These are phyloP conservation scores for Venustampulla echinocandica DNA, from an alignment of 495 filamentous ascomycete genomes.

Conservation along the genomic window DNA sequence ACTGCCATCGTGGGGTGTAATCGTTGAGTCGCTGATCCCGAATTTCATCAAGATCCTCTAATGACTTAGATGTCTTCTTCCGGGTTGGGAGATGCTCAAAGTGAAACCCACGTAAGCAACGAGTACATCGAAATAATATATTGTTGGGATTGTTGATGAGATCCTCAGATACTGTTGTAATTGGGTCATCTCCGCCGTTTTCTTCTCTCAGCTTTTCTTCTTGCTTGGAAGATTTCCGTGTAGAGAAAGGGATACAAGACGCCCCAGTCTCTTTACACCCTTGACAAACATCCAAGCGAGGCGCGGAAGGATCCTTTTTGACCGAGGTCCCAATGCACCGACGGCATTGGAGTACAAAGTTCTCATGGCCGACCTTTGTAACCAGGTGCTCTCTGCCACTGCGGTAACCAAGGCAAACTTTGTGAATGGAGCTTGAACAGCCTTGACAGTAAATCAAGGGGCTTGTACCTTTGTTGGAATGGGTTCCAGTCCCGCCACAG, in stretches of 20 bases:
- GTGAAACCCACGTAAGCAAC: conserved; percentile 75
- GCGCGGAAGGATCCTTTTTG: conserved; percentile 58
- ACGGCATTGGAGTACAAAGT: conserved; percentile 85
- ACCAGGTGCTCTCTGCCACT: conserved; percentile 74
- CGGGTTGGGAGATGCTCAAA: conserved; percentile 64
- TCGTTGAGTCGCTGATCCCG: conserved; percentile 45
- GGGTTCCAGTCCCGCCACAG: conserved; percentile 50
- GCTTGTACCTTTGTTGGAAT: conserved; percentile 44
- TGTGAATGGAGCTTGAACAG: conserved; percentile 76
- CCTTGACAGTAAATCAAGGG: conserved; percentile 81
- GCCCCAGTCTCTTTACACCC: conserved; percentile 51
- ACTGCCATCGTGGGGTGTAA: conserved; percentile 62
- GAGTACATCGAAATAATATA: conserved; percentile 72
- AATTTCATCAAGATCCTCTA: conserved; percentile 32
- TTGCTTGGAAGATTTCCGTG: conserved; percentile 59
- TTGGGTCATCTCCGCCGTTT: conserved; percentile 70
- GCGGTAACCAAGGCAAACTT: conserved; percentile 68
- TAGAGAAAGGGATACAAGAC: conserved; percentile 60
- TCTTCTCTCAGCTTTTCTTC: conserved; percentile 73
- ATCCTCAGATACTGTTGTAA: conserved; percentile 48
- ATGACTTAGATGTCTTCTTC: conserved; percentile 23
- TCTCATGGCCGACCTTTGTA: conserved; percentile 70
- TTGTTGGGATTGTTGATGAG: conserved; percentile 67
- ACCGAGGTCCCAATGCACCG: conserved; percentile 62
- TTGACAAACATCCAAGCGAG: conserved; percentile 62